Conservation (phyloP, 306 rosid species). For the apple (Malus domestica) region ASM211411v1 NC_041801.1:368501-369000, state of each 20-base stretch:
- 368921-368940: neutral
- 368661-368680: slow-evolving; percentile 70
- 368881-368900: neutral
- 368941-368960: neutral
- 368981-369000: neutral
- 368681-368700: slow-evolving; percentile 93
- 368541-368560: neutral
- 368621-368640: neutral
- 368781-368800: neutral
- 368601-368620: neutral
- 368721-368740: slow-evolving; percentile 88
- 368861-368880: neutral
- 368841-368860: neutral
- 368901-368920: neutral
- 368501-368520: neutral
- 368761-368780: slow-evolving; percentile 58
- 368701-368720: slow-evolving; percentile 67
- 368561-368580: neutral
- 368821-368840: neutral
- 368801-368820: neutral
- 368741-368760: slow-evolving; percentile 81
- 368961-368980: neutral
- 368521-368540: neutral
- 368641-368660: slow-evolving; percentile 38
- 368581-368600: neutral